phyloP scores from a whole-genome alignment of 2,329 filamentous ascomycete genomes.

The Neobulgaria alba region DNA sequence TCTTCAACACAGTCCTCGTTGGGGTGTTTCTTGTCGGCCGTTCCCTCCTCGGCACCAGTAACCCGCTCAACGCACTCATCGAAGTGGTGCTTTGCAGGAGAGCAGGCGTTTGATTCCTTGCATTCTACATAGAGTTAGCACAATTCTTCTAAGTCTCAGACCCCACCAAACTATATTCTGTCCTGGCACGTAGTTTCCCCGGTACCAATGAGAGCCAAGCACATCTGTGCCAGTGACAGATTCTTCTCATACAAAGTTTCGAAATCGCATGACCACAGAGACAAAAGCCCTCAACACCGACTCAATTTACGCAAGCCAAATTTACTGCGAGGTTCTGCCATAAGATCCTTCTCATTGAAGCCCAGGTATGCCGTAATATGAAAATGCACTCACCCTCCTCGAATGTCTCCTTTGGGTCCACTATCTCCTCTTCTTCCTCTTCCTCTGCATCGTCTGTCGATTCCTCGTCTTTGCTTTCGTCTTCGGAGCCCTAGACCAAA shows the following conservation, averaged over 20 bases:
- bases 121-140: conserved; percentile 56
- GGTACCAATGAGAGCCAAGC: too few species aligned
- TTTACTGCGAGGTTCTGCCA: too few species aligned
- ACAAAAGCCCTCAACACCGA: too few species aligned
- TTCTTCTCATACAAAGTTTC: too few species aligned
- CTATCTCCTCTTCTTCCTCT: conserved; percentile 66
- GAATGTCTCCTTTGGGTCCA: conserved; percentile 79
- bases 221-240: too few species aligned
- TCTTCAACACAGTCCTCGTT: conserved; percentile 98
- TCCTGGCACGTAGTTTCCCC: too few species aligned
- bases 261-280: too few species aligned
- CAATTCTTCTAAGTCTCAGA: conserved; percentile 11
- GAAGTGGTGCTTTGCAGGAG: conserved; percentile 91
- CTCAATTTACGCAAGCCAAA: too few species aligned
- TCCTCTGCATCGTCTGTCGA: conserved; percentile 49
- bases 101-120: conserved; percentile 76
- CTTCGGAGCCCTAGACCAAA: conserved; percentile 20
- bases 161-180: too few species aligned
- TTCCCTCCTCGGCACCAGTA: conserved; percentile 53
- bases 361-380: too few species aligned
- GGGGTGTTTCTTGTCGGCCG: conserved; percentile 55
- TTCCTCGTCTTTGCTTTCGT: conserved; percentile 40
- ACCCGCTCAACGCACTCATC: conserved; percentile 98
- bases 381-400: conserved; percentile 71
- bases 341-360: too few species aligned